Conservation (phyloP, 805 yeast genomes). For the Wickerhamia fluorescens region DNA sequence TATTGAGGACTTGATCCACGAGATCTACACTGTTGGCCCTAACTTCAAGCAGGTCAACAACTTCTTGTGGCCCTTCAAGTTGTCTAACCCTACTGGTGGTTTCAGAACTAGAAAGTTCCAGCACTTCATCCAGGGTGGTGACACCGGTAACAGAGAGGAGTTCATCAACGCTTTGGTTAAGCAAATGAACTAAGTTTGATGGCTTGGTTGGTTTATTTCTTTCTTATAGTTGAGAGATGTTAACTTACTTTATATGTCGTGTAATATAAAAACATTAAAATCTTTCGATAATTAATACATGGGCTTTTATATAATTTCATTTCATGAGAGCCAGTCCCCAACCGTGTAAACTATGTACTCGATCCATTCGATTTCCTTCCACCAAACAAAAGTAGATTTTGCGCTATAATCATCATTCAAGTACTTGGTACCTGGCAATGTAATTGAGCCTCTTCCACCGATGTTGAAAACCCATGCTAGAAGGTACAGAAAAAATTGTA, state of each 20-base stretch:
- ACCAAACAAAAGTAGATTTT: slow-evolving; percentile 16
- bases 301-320: no score
- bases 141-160: slow-evolving; percentile 97
- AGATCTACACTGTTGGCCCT: slow-evolving; percentile 93
- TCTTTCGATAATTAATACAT: no score
- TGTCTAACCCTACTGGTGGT: slow-evolving; percentile 95
- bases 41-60: slow-evolving; percentile 98
- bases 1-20: slow-evolving; percentile 92
- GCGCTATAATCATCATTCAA: slow-evolving; percentile 10
- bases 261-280: slow-evolving; percentile 5
- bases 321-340: slow-evolving; percentile 1
- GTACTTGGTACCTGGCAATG: not conserved
- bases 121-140: slow-evolving; percentile 97
- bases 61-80: slow-evolving; percentile 97
- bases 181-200: slow-evolving; percentile 72
- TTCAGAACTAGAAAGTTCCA: slow-evolving; percentile 98
- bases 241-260: no score
- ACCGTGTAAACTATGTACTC: slow-evolving; percentile 18
- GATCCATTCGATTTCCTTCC: slow-evolving; percentile 26
- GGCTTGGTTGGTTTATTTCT: slow-evolving; percentile 6
- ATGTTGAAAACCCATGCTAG: slow-evolving; percentile 2
- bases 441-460: slow-evolving; percentile 3
- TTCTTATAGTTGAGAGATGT: slow-evolving; percentile 6
- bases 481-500: slow-evolving; percentile 12
- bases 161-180: slow-evolving; percentile 91